A percentile compares a stretch with the other conserved stretches of the same genome.
These are phyloP conservation scores for Teratosphaeria destructans DNA, from an alignment of 2,329 filamentous ascomycete genomes.

Conservation along the genomic window DNA sequence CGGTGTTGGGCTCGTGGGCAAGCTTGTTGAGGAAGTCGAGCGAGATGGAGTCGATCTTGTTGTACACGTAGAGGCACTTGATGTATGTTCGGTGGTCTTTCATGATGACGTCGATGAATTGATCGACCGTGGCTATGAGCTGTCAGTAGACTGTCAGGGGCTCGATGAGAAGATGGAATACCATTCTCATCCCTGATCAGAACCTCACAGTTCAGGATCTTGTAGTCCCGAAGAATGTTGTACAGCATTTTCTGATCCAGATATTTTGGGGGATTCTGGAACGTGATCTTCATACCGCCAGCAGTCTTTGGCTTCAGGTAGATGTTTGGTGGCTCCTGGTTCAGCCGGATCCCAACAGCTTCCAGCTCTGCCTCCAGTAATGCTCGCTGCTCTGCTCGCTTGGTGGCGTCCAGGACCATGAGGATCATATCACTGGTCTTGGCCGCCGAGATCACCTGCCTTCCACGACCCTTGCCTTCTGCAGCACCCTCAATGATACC, in stretches of 20 bases:
- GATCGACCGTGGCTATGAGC: constrained; percentile 70
- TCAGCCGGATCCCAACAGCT: constrained; percentile 86
- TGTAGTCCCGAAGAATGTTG: constrained; percentile 97
- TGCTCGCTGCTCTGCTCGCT: constrained; percentile 84
- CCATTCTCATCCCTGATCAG: constrained; percentile 85
- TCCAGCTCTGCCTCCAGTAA: constrained; percentile 87
- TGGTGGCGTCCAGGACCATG: constrained; percentile 95
- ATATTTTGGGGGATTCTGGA: constrained; percentile 76
- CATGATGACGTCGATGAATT: constrained; percentile 99
- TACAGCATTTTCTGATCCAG: constrained; percentile 97
- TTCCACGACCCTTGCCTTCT: constrained; percentile 88
- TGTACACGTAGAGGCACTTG: constrained; percentile 90
- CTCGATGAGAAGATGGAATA: constrained; percentile 18
- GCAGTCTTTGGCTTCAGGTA: constrained; percentile 94
- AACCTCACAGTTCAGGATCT: constrained; percentile 95
- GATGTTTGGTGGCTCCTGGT: constrained; percentile 92
- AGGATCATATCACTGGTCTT: constrained; percentile 97
- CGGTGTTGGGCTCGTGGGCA: constrained; percentile 84
- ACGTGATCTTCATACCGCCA: constrained; percentile 97
- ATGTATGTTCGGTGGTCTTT: constrained; percentile 98
- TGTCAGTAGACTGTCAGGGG: not conserved
- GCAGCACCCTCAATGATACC: constrained; percentile 96
- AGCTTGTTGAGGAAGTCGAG: constrained; percentile 88
- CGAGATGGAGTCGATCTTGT: constrained; percentile 95
- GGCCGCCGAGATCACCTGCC: constrained; percentile 93